Percentiles rank a stretch among this genome's conserved stretches.
Conservation (phyloP, 768 basidiomycete genomes). For the Gautieria morchelliformis region DNA sequence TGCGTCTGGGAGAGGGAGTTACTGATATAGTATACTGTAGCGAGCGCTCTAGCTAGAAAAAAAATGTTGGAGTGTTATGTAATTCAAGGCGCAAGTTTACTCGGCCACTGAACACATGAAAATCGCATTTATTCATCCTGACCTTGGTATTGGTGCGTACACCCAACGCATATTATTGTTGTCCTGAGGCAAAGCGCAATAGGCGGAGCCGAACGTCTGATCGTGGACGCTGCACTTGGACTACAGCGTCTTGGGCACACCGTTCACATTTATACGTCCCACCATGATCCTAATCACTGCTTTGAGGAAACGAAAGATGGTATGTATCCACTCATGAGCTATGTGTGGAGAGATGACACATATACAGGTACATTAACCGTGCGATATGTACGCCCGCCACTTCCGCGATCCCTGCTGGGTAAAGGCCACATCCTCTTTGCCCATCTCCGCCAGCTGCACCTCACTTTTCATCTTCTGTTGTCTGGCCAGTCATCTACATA, state of each 20-base stretch:
- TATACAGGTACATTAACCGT: conserved; percentile 68
- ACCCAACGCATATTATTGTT: not conserved
- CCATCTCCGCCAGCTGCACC: conserved; percentile 79
- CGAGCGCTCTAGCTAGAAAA: too few species aligned
- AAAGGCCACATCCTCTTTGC: conserved; percentile 86
- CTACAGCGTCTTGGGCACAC: conserved; percentile 76
- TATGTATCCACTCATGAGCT: conserved; percentile 24
- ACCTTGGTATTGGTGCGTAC: conserved; percentile 78
- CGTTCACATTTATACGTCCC: conserved; percentile 87
- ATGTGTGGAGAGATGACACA: not conserved
- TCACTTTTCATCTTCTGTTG: conserved; percentile 55
- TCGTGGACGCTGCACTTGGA: conserved; percentile 91
- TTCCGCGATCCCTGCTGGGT: conserved; percentile 72
- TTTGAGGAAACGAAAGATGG: conserved; percentile 93
- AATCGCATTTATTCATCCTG: conserved; percentile 87
- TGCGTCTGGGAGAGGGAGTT: conserved; percentile 1
- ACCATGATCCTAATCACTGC: conserved; percentile 79
- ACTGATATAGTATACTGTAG: conserved; percentile 6
- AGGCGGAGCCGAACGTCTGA: conserved; percentile 94
- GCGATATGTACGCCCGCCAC: conserved; percentile 58
- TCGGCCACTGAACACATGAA: conserved; percentile 21
- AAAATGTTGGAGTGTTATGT: too few species aligned
- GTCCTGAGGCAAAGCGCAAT: conserved; percentile 1
- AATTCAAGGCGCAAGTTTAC: too few species aligned
- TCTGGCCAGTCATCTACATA: conserved; percentile 34